Conservation (phyloP, 108 stramenopile species). For the Thalassiosira profunda region DNA sequence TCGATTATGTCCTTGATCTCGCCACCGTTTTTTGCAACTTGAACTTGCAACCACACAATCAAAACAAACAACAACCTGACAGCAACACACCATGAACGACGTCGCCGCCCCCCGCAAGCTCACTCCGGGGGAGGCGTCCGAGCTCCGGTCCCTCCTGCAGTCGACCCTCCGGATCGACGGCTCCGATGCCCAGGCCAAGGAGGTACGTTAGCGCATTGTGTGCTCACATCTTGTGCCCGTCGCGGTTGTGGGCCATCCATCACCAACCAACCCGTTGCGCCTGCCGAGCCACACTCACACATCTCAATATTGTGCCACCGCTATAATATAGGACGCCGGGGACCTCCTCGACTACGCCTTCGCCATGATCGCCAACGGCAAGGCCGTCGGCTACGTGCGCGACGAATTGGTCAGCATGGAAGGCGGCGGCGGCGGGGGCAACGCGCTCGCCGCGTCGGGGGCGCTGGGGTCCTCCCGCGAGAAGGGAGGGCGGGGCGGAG, state of each 20-base stretch:
- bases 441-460: constrained; percentile 80
- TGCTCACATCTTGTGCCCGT: not conserved
- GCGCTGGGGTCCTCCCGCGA: constrained; percentile 80
- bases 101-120: constrained; percentile 50
- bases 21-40: too few relatives aligned
- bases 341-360: constrained; percentile 79
- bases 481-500: constrained; percentile 31
- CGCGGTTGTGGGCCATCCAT: too few relatives aligned
- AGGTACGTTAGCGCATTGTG: not conserved
- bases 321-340: constrained; percentile 66
- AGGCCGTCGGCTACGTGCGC: constrained; percentile 48
- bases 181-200: not conserved
- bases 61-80: too few relatives aligned
- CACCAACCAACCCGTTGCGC: too few relatives aligned
- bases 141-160: not conserved
- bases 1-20: too few relatives aligned
- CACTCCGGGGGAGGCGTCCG: constrained; percentile 45
- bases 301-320: too few relatives aligned
- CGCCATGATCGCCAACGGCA: constrained; percentile 80
- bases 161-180: constrained; percentile 37
- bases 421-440: constrained; percentile 15
- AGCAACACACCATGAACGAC: too few relatives aligned
- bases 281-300: too few relatives aligned
- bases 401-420: constrained; percentile 45
- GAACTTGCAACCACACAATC: too few relatives aligned